Percentiles rank a stretch among this genome's conserved stretches.
phyloP scores from a whole-genome alignment of 108 stramenopile species.

The Fistulifera solaris region DNA sequence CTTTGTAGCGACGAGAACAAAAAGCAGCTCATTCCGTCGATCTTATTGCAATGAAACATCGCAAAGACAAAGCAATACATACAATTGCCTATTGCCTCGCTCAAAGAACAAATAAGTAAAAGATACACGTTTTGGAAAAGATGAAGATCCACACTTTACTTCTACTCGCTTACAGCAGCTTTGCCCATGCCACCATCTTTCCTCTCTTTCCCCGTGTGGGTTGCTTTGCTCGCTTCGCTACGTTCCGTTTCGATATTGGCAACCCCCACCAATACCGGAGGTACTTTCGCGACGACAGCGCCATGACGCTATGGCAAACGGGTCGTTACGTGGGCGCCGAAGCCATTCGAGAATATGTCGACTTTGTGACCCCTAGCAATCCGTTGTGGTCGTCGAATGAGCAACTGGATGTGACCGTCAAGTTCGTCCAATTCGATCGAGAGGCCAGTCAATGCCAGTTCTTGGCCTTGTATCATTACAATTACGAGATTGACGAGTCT shows the following conservation, averaged over 20 bases:
- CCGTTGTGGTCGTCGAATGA: background rate
- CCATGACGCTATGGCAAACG: conserved; percentile 2
- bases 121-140: too few species aligned
- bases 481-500: background rate
- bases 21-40: too few species aligned
- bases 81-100: too few species aligned
- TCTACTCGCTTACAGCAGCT: too few species aligned
- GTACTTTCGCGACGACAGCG: conserved; percentile 6
- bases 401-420: background rate
- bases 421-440: background rate
- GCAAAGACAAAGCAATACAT: too few species aligned
- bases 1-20: too few species aligned
- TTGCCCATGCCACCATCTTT: too few species aligned
- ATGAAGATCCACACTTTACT: too few species aligned
- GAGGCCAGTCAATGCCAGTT: background rate
- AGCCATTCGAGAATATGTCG: background rate
- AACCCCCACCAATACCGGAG: background rate
- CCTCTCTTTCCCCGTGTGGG: too few species aligned
- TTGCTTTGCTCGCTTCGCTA: background rate
- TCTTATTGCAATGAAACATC: too few species aligned
- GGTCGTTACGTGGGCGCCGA: background rate
- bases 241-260: background rate
- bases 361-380: background rate
- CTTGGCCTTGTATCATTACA: background rate
- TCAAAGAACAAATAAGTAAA: too few species aligned